phyloP scores from a whole-genome alignment of 2,329 filamentous ascomycete genomes.

The Cercospora janseana region DNA sequence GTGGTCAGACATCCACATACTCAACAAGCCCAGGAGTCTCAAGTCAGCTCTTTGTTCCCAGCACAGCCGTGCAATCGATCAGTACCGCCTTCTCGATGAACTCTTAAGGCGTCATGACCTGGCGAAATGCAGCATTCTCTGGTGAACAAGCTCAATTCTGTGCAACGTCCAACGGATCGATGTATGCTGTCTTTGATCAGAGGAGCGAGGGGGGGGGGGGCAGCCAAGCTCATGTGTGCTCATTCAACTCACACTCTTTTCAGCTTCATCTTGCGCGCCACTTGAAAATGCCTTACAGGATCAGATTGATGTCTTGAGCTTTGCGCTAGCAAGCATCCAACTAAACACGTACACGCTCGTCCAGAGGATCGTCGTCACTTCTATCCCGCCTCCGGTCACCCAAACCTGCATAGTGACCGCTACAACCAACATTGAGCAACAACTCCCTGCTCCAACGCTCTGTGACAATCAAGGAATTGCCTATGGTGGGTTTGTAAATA shows the following conservation, averaged over 20 bases:
- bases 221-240: slow-evolving; percentile 5
- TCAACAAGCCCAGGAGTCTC: slow-evolving; percentile 11
- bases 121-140: slow-evolving; percentile 8
- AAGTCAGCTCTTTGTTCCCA: slow-evolving; percentile 7
- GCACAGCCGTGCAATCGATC: neutral
- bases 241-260: slow-evolving; percentile 6
- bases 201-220: no score
- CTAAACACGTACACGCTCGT: slow-evolving; percentile 1
- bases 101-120: slow-evolving; percentile 4
- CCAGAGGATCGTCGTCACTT: slow-evolving; percentile 1
- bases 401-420: neutral
- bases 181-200: slow-evolving; percentile 13
- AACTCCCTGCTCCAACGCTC: slow-evolving; percentile 8
- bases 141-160: slow-evolving; percentile 16
- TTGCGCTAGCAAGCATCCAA: neutral
- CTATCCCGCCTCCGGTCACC: slow-evolving; percentile 1
- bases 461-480: slow-evolving; percentile 20
- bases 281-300: neutral
- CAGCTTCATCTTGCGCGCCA: slow-evolving; percentile 2
- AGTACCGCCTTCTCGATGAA: slow-evolving; percentile 8
- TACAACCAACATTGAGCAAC: slow-evolving; percentile 5
- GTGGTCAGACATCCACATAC: slow-evolving; percentile 7
- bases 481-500: slow-evolving; percentile 16
- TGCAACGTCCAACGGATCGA: neutral
- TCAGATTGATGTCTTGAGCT: neutral